Conservation (phyloP, 2,329 filamentous ascomycete species). For the Thermomyces lanuginosus region DNA sequence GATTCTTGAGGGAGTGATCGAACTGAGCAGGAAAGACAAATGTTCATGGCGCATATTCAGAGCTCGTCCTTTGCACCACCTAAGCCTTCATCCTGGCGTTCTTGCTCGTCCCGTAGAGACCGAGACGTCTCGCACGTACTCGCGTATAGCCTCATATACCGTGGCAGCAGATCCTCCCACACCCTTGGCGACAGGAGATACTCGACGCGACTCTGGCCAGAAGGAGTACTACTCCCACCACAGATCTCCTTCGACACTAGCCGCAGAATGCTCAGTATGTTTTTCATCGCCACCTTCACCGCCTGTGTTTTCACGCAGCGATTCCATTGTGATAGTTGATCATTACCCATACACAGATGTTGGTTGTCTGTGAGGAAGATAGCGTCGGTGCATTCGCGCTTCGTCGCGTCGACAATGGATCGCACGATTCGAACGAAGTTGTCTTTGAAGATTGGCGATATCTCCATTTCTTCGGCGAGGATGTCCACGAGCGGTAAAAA, state of each 20-base stretch:
- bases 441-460: constrained; percentile 6
- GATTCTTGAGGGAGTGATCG: too few relatives aligned
- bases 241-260: constrained; percentile 6
- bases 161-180: constrained; percentile 4
- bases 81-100: too few relatives aligned
- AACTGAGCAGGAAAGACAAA: too few relatives aligned
- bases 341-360: constrained; percentile 4
- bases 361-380: constrained; percentile 1
- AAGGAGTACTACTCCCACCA: too few relatives aligned
- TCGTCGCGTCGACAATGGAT: constrained; percentile 4
- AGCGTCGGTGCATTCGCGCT: constrained; percentile 4
- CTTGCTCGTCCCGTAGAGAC: too few relatives aligned
- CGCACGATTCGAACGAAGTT: constrained; percentile 6
- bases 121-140: constrained; percentile 4
- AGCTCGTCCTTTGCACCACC: too few relatives aligned
- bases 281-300: constrained; percentile 3
- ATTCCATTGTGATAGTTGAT: constrained; percentile 6
- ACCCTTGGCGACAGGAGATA: constrained; percentile 3
- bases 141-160: constrained; percentile 6
- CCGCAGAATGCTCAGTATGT: constrained; percentile 6
- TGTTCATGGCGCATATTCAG: too few relatives aligned
- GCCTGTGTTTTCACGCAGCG: constrained; percentile 6
- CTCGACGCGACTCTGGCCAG: constrained; percentile 4
- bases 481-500: constrained; percentile 6
- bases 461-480: constrained; percentile 6